A percentile compares a stretch with the other conserved stretches of the same genome.
Conservation (phyloP, 805 yeast genomes). For the Cyberlindnera nakhonratchasimensis region DNA sequence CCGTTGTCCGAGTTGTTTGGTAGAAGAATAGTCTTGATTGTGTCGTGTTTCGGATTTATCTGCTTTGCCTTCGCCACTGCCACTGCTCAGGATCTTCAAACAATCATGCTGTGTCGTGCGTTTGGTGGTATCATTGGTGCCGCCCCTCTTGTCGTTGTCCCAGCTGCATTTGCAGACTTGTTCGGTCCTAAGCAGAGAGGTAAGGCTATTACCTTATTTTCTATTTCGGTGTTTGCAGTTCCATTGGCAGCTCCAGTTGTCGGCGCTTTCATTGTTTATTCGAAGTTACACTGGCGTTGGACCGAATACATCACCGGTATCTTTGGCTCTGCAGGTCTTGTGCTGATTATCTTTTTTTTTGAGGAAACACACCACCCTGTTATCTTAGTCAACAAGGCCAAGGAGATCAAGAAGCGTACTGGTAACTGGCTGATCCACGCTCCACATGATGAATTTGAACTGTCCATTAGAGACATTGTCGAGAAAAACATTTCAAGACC, state of each 20-base stretch:
- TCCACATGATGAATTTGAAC: slow-evolving; percentile 61
- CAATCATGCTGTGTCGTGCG: slow-evolving; percentile 72
- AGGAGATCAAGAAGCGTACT: slow-evolving; percentile 55
- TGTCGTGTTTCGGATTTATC: slow-evolving; percentile 54
- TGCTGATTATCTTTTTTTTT: slow-evolving; percentile 41
- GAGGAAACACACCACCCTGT: slow-evolving; percentile 71
- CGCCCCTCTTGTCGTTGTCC: slow-evolving; percentile 80
- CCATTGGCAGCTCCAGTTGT: slow-evolving; percentile 82
- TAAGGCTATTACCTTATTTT: slow-evolving; percentile 65
- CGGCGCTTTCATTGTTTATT: slow-evolving; percentile 63
- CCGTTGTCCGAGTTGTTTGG: slow-evolving; percentile 81
- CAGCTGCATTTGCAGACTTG: slow-evolving; percentile 84
- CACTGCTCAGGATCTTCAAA: slow-evolving; percentile 73
- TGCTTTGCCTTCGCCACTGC: slow-evolving; percentile 72
- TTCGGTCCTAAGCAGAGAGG: slow-evolving; percentile 68
- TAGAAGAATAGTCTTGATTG: slow-evolving; percentile 55
- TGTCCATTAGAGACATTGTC: slow-evolving; percentile 55
- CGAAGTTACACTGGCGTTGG: slow-evolving; percentile 81
- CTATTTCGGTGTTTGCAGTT: slow-evolving; percentile 71
- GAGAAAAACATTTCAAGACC: slow-evolving; percentile 59
- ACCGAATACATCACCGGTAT: slow-evolving; percentile 68
- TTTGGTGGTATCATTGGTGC: slow-evolving; percentile 82
- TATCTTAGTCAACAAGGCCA: slow-evolving; percentile 60
- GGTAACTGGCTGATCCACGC: slow-evolving; percentile 81
- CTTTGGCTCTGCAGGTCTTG: slow-evolving; percentile 43